Base-by-base conservation (phyloP, 2,329 filamentous ascomycete genomes). In the Dothistroma septosporum region DNA sequence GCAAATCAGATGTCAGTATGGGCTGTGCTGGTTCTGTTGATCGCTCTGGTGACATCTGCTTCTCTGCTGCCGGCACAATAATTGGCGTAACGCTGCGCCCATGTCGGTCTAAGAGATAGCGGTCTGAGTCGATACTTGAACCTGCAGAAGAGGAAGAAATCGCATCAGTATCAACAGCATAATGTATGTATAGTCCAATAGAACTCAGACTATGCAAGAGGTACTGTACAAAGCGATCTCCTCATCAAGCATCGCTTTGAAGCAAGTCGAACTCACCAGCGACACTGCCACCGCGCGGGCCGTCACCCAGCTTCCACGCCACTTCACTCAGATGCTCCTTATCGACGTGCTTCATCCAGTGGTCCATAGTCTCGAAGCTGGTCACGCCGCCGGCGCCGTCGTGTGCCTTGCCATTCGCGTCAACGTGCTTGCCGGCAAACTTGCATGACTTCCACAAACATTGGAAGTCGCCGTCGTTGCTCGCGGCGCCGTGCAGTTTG, bases 231-330 rank as follows among this genome's bases (percentile, higher is more conserved):
- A 35, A 21, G 50, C n/a, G 33, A 35, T 31, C 35, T 32, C 24
- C 12, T 35, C 22, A 53, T 53, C 50, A 53, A 56, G 41, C 37
- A 37, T 48, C 54, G 24, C 37, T 44, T 21, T 16, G 16, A 63
- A 53, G 33, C 41, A 48, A n/a, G 14, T 61, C 58, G 55, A 56
- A 69, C 81, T 83, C 79, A 87, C 84, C 83, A 75, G 79, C 80
- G 68, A 79, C 61, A 48, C 53, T 74, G 62, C 79, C 79, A 60
- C 79, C 78, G 53, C 77, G 77, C 47, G 83, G 84, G 56, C 85
- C 85, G 74, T 87, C 84, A n/a, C 85, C 85, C 48, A 82, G 75
- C 65, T 78, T 76, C 80, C 83, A 83, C n/a, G 81, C 81, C 48
- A 85, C 68, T 19, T 79, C 75, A 21, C 73, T 71, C n/a, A 87